Evolutionary conservation across 129 eudicot species (phyloP).

Genomic region (Flaveria robusta): DNA sequence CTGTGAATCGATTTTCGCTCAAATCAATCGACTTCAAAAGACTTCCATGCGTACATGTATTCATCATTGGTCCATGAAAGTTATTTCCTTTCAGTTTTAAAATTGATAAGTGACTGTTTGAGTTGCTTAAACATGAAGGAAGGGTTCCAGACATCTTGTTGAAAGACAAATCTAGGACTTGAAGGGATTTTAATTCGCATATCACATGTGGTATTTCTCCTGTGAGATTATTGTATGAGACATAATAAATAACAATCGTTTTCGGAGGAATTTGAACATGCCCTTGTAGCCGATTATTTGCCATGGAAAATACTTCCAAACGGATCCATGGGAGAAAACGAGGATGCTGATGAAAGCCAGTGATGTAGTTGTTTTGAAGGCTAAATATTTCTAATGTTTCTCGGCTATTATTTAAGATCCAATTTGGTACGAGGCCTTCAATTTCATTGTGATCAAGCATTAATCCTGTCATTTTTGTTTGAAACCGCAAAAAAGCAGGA

Average conservation of each 20-base stretch:
- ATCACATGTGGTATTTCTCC: constrained; percentile 21
- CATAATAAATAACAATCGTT: not conserved
- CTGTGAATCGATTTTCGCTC: constrained; percentile 16
- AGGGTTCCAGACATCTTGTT: constrained; percentile 20
- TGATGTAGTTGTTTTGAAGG: constrained; percentile 3
- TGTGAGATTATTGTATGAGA: not conserved
- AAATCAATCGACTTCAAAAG: constrained; percentile 20
- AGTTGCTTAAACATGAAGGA: constrained; percentile 23
- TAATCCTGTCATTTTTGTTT: not conserved
- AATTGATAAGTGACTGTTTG: not conserved
- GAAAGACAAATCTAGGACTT: constrained; percentile 18
- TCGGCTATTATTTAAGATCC: constrained; percentile 21
- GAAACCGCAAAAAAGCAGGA: constrained; percentile 21
- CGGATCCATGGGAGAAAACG: constrained; percentile 12
- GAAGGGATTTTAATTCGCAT: constrained; percentile 17
- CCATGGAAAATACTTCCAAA: not conserved
- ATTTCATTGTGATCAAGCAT: not conserved
- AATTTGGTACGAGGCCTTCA: constrained; percentile 15
- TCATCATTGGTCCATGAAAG: constrained; percentile 17
- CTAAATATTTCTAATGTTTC: not conserved
- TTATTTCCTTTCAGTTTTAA: constrained; percentile 2
- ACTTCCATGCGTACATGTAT: not conserved
- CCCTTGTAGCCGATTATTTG: constrained; percentile 12
- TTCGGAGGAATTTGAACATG: not conserved
- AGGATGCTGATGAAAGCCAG: constrained; percentile 8